phyloP scores from a whole-genome alignment of 1,139 yeast species.

The Geotrichum histeridarum region DNA sequence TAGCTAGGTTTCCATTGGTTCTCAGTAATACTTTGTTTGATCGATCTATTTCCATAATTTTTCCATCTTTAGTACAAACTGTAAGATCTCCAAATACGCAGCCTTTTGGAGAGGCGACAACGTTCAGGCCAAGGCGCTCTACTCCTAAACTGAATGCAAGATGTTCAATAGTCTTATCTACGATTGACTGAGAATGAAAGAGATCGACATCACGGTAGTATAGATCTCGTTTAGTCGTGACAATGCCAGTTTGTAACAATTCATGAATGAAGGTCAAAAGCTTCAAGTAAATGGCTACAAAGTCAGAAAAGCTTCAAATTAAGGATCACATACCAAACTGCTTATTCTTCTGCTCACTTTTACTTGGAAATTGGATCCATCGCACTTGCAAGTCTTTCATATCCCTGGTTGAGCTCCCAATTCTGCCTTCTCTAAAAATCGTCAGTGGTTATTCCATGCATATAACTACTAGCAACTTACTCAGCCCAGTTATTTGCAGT shows the following conservation, averaged over 20 bases:
- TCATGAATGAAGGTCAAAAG: constrained; percentile 22
- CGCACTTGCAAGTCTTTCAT: not conserved
- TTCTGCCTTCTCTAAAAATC: no score
- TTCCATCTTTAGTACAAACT: constrained; percentile 24
- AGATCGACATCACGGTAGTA: constrained; percentile 60
- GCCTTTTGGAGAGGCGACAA: constrained; percentile 62
- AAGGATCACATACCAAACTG: constrained; percentile 11
- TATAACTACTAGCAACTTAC: no score
- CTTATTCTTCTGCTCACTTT: not conserved
- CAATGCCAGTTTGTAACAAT: constrained; percentile 17
- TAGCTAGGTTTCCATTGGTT: not conserved
- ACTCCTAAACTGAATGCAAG: constrained; percentile 29
- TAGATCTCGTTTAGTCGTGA: constrained; percentile 54
- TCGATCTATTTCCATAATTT: constrained; percentile 20
- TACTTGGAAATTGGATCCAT: constrained; percentile 2
- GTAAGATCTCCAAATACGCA: constrained; percentile 44
- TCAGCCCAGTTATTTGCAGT: not conserved
- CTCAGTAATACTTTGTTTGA: constrained; percentile 22
- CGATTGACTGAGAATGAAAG: constrained; percentile 47
- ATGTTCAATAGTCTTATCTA: constrained; percentile 43
- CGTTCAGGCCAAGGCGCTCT: constrained; percentile 39
- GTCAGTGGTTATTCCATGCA: no score
- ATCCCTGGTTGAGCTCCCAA: no score
- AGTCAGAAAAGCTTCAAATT: not conserved
- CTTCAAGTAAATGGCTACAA: constrained; percentile 15